Evolutionary conservation across 2,329 filamentous ascomycete species (phyloP).

Genomic region (Nectriaceae sp.): DNA sequence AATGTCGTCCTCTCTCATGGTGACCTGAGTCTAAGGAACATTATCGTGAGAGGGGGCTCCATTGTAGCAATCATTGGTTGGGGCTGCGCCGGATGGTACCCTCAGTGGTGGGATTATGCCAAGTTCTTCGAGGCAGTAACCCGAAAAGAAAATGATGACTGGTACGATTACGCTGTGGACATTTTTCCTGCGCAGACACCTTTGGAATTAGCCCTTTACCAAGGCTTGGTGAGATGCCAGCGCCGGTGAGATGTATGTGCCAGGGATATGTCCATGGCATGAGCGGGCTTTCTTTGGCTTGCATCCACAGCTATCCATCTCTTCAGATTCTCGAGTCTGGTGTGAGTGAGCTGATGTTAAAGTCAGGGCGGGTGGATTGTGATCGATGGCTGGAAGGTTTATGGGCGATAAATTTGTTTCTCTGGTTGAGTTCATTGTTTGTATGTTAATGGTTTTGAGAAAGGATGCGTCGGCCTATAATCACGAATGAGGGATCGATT

Average conservation of each 20-base stretch:
- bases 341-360: too few species aligned
- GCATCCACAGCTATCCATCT: too few species aligned
- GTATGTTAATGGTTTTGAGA: too few species aligned
- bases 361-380: too few species aligned
- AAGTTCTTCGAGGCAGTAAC: constrained; percentile 36
- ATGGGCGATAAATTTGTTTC: too few species aligned
- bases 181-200: constrained; percentile 29
- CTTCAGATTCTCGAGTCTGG: too few species aligned
- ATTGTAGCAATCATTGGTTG: constrained; percentile 32
- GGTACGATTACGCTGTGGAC: constrained; percentile 32
- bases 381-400: too few species aligned
- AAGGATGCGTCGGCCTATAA: too few species aligned
- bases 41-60: constrained; percentile 26
- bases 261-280: too few species aligned
- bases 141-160: constrained; percentile 28
- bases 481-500: too few species aligned
- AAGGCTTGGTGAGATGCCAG: constrained; percentile 32
- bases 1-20: constrained; percentile 26
- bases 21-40: constrained; percentile 30
- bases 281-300: too few species aligned
- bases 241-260: constrained; percentile 15
- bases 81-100: constrained; percentile 35
- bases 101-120: constrained; percentile 37
- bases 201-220: constrained; percentile 32
- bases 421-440: too few species aligned